Evolutionary conservation across 352 stramenopile genomes (phyloP).

Genomic region (Phytopythium montanum): DNA sequence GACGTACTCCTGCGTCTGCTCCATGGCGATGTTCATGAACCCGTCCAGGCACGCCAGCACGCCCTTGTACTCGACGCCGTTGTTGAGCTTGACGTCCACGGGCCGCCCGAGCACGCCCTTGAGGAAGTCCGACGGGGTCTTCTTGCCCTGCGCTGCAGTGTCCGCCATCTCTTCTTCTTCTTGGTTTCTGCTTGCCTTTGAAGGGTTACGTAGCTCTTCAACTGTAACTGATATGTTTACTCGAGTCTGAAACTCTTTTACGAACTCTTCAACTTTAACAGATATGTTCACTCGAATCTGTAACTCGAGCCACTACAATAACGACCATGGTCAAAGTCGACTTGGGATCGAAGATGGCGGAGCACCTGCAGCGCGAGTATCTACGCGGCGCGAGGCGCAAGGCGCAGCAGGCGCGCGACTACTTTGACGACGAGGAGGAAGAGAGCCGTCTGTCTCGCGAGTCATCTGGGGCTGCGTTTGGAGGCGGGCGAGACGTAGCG

Average conservation of each 20-base stretch:
- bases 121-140: constrained; percentile 90
- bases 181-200: constrained; percentile 1
- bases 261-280: no score
- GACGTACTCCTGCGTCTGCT: constrained; percentile 99
- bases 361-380: constrained; percentile 56
- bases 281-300: no score
- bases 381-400: constrained; percentile 54
- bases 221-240: no score
- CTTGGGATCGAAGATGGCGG: constrained; percentile 12
- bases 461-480: neutral
- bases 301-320: no score
- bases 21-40: constrained; percentile 99
- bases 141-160: constrained; percentile 64
- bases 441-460: neutral
- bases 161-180: constrained; percentile 31
- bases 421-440: constrained; percentile 68
- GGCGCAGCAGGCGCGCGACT: constrained; percentile 33
- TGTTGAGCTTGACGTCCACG: constrained; percentile 99
- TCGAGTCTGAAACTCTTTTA: no score
- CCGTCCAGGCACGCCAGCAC: constrained; percentile 99
- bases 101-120: constrained; percentile 93
- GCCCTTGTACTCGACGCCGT: constrained; percentile 97
- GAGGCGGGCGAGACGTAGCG: neutral
- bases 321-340: no score
- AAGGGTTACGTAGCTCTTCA: neutral